Conservation (phyloP, 164 flowering plant species). For the Stephania cephalantha region DNA sequence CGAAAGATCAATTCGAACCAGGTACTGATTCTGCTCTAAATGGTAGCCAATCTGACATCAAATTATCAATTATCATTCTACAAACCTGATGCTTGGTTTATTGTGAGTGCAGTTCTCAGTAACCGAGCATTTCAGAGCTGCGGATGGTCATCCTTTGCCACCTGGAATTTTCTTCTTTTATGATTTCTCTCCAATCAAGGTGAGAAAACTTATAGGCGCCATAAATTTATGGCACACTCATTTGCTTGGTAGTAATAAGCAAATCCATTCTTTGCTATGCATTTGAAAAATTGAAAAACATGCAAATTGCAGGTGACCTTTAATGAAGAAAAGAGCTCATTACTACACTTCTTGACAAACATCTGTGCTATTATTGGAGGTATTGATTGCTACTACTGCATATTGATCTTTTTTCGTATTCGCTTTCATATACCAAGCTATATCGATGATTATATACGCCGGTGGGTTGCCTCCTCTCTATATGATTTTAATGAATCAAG, state of each 20-base stretch:
- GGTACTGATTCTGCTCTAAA: constrained; percentile 28
- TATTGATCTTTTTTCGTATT: not conserved
- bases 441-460: not conserved
- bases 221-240: not conserved
- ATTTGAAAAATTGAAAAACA: not conserved
- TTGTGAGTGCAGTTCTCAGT: constrained; percentile 54
- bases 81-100: not conserved
- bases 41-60: not conserved
- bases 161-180: constrained; percentile 76
- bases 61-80: constrained; percentile 1
- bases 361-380: constrained; percentile 78
- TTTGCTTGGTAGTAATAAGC: not conserved
- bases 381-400: constrained; percentile 14
- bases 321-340: constrained; percentile 42
- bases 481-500: not conserved
- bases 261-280: not conserved
- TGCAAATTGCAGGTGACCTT: constrained; percentile 45
- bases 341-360: constrained; percentile 62
- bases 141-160: constrained; percentile 34
- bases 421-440: not conserved
- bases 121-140: constrained; percentile 58
- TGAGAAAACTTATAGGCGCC: constrained; percentile 12
- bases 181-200: constrained; percentile 83
- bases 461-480: not conserved
- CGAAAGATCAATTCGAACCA: constrained; percentile 59